Percentiles rank a stretch among this genome's conserved stretches.
Conservation (phyloP, 2,329 filamentous ascomycete genomes). For the Claviceps cyperi region DNA sequence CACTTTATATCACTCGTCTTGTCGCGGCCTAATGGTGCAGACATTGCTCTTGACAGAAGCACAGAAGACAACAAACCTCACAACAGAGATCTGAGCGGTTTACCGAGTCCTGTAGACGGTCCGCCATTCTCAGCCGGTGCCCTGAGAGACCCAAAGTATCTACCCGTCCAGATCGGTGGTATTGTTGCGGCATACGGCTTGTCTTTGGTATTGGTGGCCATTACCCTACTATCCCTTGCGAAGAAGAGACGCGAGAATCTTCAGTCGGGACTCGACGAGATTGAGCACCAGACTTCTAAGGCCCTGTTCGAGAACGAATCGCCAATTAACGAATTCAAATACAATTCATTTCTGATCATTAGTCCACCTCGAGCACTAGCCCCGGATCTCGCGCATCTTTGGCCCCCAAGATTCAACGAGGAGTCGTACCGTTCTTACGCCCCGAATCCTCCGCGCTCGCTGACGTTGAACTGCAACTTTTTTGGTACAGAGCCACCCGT, state of each 20-base stretch:
- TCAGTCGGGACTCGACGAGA: conserved; percentile 36
- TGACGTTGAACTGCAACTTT: conserved; percentile 29
- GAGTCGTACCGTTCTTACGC: conserved; percentile 7
- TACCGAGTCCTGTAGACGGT: conserved; percentile 45
- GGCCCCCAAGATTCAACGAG: conserved; percentile 22
- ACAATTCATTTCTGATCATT: not conserved
- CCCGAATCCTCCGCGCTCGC: conserved; percentile 33
- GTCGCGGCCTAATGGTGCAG: conserved; percentile 7
- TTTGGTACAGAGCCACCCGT: conserved; percentile 55
- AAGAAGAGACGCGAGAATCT: conserved; percentile 40
- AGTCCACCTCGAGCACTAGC: conserved; percentile 7
- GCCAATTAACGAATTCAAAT: conserved; percentile 4
- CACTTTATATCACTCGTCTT: conserved; percentile 15
- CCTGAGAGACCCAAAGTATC: conserved; percentile 44
- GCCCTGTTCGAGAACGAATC: conserved; percentile 12
- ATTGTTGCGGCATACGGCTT: conserved; percentile 74
- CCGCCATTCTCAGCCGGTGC: conserved; percentile 44
- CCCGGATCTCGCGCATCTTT: conserved; percentile 38
- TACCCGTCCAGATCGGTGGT: conserved; percentile 71
- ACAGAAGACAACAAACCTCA: conserved; percentile 22
- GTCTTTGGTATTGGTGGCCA: conserved; percentile 59
- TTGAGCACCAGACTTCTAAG: conserved; percentile 23
- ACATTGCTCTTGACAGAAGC: conserved; percentile 6
- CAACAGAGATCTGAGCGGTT: conserved; percentile 28
- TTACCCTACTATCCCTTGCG: conserved; percentile 45